These are phyloP conservation scores for Fraxinus velutina DNA, from an alignment of 305 asterid genomes.

Conservation along the genomic window DNA sequence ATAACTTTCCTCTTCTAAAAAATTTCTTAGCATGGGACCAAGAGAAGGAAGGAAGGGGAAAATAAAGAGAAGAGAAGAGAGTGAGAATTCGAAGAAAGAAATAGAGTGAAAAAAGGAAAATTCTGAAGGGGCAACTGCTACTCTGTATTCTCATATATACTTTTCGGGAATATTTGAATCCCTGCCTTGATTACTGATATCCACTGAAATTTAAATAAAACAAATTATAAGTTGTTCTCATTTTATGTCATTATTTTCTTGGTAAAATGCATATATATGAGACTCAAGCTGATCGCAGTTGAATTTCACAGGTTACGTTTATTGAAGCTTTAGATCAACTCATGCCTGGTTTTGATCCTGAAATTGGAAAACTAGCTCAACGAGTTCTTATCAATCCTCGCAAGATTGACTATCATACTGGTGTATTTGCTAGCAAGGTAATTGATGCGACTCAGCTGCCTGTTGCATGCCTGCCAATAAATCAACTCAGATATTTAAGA, in stretches of 20 bases:
- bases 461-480: slow-evolving; percentile 5
- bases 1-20: not conserved
- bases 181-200: slow-evolving; percentile 1
- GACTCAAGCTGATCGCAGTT: slow-evolving; percentile 34
- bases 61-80: not conserved
- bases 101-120: not conserved
- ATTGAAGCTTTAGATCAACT: slow-evolving; percentile 93
- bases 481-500: slow-evolving; percentile 1
- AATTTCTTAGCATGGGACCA: not conserved
- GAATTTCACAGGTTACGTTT: slow-evolving; percentile 66
- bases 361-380: slow-evolving; percentile 88
- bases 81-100: not conserved
- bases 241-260: slow-evolving; percentile 3
- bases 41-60: not conserved
- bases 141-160: not conserved
- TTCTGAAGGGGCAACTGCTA: not conserved
- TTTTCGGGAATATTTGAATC: not conserved
- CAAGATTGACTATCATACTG: slow-evolving; percentile 80
- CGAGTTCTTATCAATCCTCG: slow-evolving; percentile 89
- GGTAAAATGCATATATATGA: slow-evolving; percentile 13
- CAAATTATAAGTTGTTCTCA: not conserved
- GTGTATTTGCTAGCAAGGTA: slow-evolving; percentile 97
- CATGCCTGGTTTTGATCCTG: slow-evolving; percentile 99
- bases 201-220: not conserved
- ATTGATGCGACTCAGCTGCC: slow-evolving; percentile 21